Conservation (phyloP, 345 rosid species). For the Arabidopsis suecica region DNA sequence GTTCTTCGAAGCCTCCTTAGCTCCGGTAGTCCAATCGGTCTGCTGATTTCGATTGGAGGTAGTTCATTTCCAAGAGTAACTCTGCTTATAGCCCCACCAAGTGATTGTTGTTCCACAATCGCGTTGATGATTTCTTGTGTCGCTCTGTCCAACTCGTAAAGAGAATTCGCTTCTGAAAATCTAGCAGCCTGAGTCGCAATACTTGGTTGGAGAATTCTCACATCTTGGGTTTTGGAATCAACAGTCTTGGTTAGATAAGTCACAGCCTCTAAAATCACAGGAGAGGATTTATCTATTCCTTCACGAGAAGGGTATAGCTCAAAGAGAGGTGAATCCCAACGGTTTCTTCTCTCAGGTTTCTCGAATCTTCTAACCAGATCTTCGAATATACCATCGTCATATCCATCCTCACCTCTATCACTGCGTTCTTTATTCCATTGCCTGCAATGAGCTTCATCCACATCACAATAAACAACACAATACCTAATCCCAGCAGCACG, state of each 20-base stretch:
- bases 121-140: constrained; percentile 81
- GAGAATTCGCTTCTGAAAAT: constrained; percentile 79
- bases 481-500: constrained; percentile 89
- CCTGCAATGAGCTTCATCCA: constrained; percentile 65
- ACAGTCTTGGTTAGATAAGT: constrained; percentile 74
- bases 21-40: constrained; percentile 88
- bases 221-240: constrained; percentile 75
- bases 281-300: constrained; percentile 62
- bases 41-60: constrained; percentile 62
- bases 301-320: constrained; percentile 69
- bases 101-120: constrained; percentile 77
- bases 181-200: constrained; percentile 78
- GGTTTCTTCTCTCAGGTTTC: constrained; percentile 85
- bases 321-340: constrained; percentile 97
- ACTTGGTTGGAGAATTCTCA: constrained; percentile 89
- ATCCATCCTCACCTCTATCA: constrained; percentile 64
- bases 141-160: constrained; percentile 86
- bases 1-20: constrained; percentile 83
- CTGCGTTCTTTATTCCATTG: constrained; percentile 81
- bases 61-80: constrained; percentile 64
- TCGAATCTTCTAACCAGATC: constrained; percentile 89
- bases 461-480: constrained; percentile 77
- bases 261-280: constrained; percentile 73
- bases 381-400: constrained; percentile 69
- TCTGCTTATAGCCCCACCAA: constrained; percentile 71